These are phyloP conservation scores for Terfezia claveryi DNA, from an alignment of 495 filamentous ascomycete genomes.

Conservation along the genomic window DNA sequence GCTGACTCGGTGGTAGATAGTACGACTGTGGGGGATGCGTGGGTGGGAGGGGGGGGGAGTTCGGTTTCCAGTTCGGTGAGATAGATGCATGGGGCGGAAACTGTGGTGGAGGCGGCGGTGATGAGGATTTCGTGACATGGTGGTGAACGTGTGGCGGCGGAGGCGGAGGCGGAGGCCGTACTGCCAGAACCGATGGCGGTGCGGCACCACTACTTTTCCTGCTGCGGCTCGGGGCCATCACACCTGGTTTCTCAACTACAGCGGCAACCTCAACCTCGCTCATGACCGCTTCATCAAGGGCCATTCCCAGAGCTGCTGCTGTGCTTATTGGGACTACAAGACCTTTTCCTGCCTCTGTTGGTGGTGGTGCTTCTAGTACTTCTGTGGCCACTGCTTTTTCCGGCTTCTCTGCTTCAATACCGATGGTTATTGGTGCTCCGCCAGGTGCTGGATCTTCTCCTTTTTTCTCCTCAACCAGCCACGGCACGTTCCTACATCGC, in stretches of 20 bases:
- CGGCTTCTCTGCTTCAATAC: constrained; percentile 28
- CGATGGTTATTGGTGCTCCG: constrained; percentile 21
- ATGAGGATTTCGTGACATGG: neutral
- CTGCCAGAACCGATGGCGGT: neutral
- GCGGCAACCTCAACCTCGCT: constrained; percentile 59
- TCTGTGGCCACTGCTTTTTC: constrained; percentile 26
- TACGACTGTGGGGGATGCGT: neutral
- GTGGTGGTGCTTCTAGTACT: neutral
- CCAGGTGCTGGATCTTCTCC: constrained; percentile 22
- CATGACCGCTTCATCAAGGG: constrained; percentile 14
- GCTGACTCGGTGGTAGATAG: constrained; percentile 15
- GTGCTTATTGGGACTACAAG: constrained; percentile 23
- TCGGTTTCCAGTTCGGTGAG: neutral
- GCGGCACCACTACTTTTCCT: neutral
- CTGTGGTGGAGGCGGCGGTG: neutral
- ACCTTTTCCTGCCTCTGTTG: constrained; percentile 25
- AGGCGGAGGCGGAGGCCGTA: neutral
- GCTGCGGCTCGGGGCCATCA: constrained; percentile 55
- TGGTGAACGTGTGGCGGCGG: neutral
- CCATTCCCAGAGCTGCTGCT: neutral
- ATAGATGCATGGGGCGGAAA: neutral
- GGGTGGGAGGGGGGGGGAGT: neutral
- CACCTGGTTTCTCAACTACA: constrained; percentile 63
- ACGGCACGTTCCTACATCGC: constrained; percentile 62
- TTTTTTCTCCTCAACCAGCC: constrained; percentile 29